Evolutionary conservation across 306 rosid species (phyloP).

Genomic region (Luffa aegyptiaca): DNA sequence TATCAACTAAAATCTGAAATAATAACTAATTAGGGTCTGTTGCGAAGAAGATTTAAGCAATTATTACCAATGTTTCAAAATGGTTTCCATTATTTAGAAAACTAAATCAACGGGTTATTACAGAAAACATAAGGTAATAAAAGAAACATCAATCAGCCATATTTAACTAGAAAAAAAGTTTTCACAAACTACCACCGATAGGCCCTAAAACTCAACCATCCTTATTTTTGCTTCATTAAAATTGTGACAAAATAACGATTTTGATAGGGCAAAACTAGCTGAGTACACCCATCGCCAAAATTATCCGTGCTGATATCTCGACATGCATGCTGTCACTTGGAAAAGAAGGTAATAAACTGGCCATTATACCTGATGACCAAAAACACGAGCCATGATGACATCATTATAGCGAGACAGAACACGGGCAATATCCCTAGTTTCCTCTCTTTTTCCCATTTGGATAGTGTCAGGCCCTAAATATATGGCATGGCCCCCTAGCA

Average conservation of each 20-base stretch:
- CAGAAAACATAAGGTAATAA: background rate
- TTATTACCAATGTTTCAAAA: background rate
- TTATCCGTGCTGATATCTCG: background rate
- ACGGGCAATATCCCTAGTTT: slow-evolving; percentile 87
- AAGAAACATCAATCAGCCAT: background rate
- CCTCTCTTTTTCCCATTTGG: slow-evolving; percentile 98
- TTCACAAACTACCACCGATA: background rate
- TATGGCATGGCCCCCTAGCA: slow-evolving; percentile 87
- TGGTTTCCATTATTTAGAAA: background rate
- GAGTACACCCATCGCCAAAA: background rate
- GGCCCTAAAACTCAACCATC: background rate
- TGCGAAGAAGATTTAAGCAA: background rate
- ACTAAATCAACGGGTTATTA: background rate
- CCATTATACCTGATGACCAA: slow-evolving; percentile 88
- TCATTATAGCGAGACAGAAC: slow-evolving; percentile 81
- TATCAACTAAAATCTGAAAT: background rate
- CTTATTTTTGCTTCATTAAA: background rate
- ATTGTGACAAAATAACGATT: background rate
- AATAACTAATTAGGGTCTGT: background rate
- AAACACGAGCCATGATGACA: slow-evolving; percentile 90
- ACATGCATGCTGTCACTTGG: background rate
- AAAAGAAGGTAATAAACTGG: slow-evolving; percentile 30
- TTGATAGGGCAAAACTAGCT: background rate
- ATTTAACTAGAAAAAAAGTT: background rate
- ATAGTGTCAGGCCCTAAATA: slow-evolving; percentile 90